Evolutionary conservation across 1,284 basidiomycete genomes (phyloP).

Genomic region (Sporisorium scitamineum): DNA sequence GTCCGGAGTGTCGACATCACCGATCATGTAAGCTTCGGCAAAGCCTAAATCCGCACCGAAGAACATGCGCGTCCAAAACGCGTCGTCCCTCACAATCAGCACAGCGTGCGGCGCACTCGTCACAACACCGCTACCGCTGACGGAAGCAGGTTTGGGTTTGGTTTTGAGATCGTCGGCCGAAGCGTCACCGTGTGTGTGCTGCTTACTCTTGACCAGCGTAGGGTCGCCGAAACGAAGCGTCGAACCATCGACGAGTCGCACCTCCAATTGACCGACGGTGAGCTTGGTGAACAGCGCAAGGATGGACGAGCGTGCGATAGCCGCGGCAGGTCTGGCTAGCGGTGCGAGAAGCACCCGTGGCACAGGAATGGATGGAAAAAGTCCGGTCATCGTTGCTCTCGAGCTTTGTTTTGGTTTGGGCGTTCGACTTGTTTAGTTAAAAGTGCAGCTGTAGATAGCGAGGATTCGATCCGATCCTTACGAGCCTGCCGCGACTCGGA

Average conservation of each 20-base stretch:
- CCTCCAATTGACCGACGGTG: slow-evolving; percentile 50
- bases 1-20: slow-evolving; percentile 79
- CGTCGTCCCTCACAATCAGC: slow-evolving; percentile 77
- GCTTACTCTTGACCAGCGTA: slow-evolving; percentile 50
- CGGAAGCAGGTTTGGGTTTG: background rate
- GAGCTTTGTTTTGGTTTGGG: background rate
- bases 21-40: slow-evolving; percentile 88
- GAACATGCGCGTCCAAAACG: slow-evolving; percentile 80
- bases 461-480: too few relatives aligned
- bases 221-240: slow-evolving; percentile 44
- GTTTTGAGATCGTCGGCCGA: background rate
- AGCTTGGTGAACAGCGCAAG: slow-evolving; percentile 45
- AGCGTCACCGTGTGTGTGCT: slow-evolving; percentile 27
- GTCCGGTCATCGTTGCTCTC: slow-evolving; percentile 40
- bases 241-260: slow-evolving; percentile 30
- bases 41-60: slow-evolving; percentile 82
- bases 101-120: slow-evolving; percentile 71
- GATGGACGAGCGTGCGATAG: slow-evolving; percentile 44
- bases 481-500: too few relatives aligned
- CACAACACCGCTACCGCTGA: background rate
- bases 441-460: too few relatives aligned
- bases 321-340: slow-evolving; percentile 32
- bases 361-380: slow-evolving; percentile 44
- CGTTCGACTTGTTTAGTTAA: too few relatives aligned
- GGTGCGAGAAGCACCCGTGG: slow-evolving; percentile 33